Base-by-base conservation (phyloP, 768 basidiomycete species). In the Mycena leptocephala region DNA sequence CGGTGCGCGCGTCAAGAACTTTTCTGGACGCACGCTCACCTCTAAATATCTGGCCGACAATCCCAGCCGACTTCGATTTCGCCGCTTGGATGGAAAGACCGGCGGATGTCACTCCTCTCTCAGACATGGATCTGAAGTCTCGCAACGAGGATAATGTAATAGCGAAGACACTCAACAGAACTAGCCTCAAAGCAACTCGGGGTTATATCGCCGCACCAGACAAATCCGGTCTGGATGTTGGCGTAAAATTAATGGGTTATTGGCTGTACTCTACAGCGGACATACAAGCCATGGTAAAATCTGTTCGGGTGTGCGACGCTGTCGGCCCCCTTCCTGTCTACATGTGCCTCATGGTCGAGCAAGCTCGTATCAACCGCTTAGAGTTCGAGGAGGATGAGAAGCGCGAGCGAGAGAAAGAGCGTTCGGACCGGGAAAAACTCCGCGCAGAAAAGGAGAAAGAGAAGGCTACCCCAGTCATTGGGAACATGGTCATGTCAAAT, bases 1-100 rank as follows among this genome's bases (percentile, higher is more conserved):
- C 61, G 62, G 37, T 64, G 62, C 62, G 62, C 62, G 62, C 62
- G 62, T 43, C 62, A 30, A 64, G 62, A 43, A 43, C 22, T 26
- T 64, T 30, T 43, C 39, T 43, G 62, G 62, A 64, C 62, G 62
- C 62, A 39, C 62, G 37, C 62, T 41, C 62, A 39, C 37, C 62
- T 41, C 9, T n/a, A 28, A 64, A 41, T 20, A 64, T 43, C 62
- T 64, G 62, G 62, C 62, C 62, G 62, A 46, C 67, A 2, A 18
- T 68, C 18, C 67, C 67, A 4, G 43, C 35, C 14, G 53, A 68
- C 18, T 68, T 56, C 51, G 37, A 68, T 22, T 56, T 68, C 35
- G n/a, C 39, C 13, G 53, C 14, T 39, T 68, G 67, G 67, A 53
- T 56, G 51, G 28, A 6, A 28, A 41, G 32, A 20, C 67, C 67